phyloP scores from a whole-genome alignment of 2,329 filamentous ascomycete species.

The Exophiala sp. region DNA sequence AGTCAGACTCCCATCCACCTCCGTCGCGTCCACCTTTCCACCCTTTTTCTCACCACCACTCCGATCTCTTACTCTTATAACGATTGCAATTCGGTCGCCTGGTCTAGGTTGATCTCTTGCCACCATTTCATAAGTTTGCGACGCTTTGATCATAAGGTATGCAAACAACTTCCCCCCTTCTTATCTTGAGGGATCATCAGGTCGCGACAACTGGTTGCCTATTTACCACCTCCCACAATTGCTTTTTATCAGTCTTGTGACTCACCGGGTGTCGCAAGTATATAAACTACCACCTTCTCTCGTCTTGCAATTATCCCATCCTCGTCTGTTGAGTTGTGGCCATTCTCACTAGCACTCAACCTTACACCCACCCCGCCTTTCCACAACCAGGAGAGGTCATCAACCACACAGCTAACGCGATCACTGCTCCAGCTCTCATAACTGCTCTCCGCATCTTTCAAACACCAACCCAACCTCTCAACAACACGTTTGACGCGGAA shows the following conservation, averaged over 20 bases:
- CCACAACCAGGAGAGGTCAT: neutral
- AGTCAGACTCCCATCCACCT: slow-evolving; percentile 15
- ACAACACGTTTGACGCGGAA: neutral
- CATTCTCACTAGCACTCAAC: slow-evolving; percentile 7
- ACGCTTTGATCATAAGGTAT: slow-evolving; percentile 24
- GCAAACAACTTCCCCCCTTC: slow-evolving; percentile 15
- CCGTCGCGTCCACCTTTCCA: slow-evolving; percentile 16
- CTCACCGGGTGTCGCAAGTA: slow-evolving; percentile 20
- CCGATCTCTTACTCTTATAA: slow-evolving; percentile 9
- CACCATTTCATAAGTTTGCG: slow-evolving; percentile 11
- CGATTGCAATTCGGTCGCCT: slow-evolving; percentile 20
- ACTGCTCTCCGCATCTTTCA: neutral
- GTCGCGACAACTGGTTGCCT: slow-evolving; percentile 20
- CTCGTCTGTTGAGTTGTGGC: slow-evolving; percentile 6
- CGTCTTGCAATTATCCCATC: slow-evolving; percentile 5
- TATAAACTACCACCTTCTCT: slow-evolving; percentile 3
- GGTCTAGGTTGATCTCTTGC: slow-evolving; percentile 10
- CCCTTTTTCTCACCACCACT: slow-evolving; percentile 15
- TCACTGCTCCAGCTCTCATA: neutral
- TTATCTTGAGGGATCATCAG: slow-evolving; percentile 11
- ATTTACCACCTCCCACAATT: slow-evolving; percentile 13
- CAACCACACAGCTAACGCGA: neutral
- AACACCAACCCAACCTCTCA: neutral
- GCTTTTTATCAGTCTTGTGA: slow-evolving; percentile 13
- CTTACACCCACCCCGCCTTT: neutral